These are phyloP conservation scores for Trichothecium sympodiale DNA, from an alignment of 2,329 filamentous ascomycete species.

Conservation along the genomic window DNA sequence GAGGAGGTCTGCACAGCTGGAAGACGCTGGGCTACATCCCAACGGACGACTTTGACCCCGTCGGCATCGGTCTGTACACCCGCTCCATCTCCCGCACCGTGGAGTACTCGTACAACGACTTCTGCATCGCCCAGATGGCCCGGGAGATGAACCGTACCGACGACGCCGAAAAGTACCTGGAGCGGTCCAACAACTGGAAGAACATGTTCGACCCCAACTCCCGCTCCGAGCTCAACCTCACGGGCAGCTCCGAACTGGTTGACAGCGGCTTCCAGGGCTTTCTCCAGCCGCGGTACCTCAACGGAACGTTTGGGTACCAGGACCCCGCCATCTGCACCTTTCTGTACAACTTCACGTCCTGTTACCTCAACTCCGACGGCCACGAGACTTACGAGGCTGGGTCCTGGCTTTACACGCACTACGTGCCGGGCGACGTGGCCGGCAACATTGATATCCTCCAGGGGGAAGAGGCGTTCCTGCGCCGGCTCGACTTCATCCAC, in stretches of 20 bases:
- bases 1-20: slow-evolving; percentile 63
- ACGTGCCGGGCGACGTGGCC: slow-evolving; percentile 32
- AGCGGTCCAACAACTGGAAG: slow-evolving; percentile 55
- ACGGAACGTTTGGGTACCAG: slow-evolving; percentile 58
- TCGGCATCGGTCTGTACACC: slow-evolving; percentile 53
- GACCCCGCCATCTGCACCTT: slow-evolving; percentile 35
- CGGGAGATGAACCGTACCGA: slow-evolving; percentile 39
- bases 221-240: slow-evolving; percentile 20
- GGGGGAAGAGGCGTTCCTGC: slow-evolving; percentile 43
- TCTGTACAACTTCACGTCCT: slow-evolving; percentile 33
- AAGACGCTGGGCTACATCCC: slow-evolving; percentile 64
- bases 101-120: slow-evolving; percentile 75
- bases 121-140: slow-evolving; percentile 55
- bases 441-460: slow-evolving; percentile 44
- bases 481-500: slow-evolving; percentile 54
- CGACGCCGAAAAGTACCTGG: slow-evolving; percentile 48
- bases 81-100: slow-evolving; percentile 63
- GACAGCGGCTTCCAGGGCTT: slow-evolving; percentile 53
- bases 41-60: slow-evolving; percentile 51
- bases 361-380: slow-evolving; percentile 14
- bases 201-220: slow-evolving; percentile 47
- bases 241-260: slow-evolving; percentile 17
- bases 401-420: slow-evolving; percentile 62
- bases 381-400: slow-evolving; percentile 55
- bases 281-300: slow-evolving; percentile 54